phyloP scores from a whole-genome alignment of 495 filamentous ascomycete genomes.

The Xylaria acuta region DNA sequence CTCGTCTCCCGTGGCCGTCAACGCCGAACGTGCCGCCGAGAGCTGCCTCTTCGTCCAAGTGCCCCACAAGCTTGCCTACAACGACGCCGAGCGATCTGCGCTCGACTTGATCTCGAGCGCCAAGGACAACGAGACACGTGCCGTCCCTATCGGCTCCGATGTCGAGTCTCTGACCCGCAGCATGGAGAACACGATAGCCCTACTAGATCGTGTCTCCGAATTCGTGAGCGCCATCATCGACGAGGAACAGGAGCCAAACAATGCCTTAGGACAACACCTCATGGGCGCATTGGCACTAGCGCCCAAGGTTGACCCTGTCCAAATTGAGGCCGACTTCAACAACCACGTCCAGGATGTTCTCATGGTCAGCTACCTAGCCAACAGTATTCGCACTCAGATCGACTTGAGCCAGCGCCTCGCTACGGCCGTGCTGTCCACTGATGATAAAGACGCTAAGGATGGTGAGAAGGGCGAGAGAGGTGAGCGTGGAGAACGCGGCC shows the following conservation, averaged over 20 bases:
- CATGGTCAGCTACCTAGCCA: constrained; percentile 94
- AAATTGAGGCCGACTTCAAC: constrained; percentile 98
- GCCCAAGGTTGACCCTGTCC: constrained; percentile 86
- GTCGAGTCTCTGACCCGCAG: constrained; percentile 85
- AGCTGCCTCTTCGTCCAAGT: constrained; percentile 96
- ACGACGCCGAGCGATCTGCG: constrained; percentile 89
- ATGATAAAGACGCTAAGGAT: constrained; percentile 54
- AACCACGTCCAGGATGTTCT: constrained; percentile 99
- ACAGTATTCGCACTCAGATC: constrained; percentile 98
- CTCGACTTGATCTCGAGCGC: constrained; percentile 85
- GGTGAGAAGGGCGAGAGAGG: constrained; percentile 51
- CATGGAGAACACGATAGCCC: constrained; percentile 80
- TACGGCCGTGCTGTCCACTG: constrained; percentile 76
- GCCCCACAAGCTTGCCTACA: constrained; percentile 83
- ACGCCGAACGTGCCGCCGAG: constrained; percentile 90
- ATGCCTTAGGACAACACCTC: constrained; percentile 90
- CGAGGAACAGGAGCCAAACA: constrained; percentile 69
- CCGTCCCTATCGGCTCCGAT: constrained; percentile 75
- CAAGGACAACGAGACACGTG: constrained; percentile 76
- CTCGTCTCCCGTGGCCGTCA: constrained; percentile 91
- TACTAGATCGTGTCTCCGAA: constrained; percentile 86
- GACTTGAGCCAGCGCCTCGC: constrained; percentile 94
- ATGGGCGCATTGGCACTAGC: constrained; percentile 90
- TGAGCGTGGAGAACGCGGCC: constrained; percentile 47
- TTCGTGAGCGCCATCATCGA: constrained; percentile 84